Conservation (phyloP, 495 filamentous ascomycete species). For the Poronia punctata region DNA sequence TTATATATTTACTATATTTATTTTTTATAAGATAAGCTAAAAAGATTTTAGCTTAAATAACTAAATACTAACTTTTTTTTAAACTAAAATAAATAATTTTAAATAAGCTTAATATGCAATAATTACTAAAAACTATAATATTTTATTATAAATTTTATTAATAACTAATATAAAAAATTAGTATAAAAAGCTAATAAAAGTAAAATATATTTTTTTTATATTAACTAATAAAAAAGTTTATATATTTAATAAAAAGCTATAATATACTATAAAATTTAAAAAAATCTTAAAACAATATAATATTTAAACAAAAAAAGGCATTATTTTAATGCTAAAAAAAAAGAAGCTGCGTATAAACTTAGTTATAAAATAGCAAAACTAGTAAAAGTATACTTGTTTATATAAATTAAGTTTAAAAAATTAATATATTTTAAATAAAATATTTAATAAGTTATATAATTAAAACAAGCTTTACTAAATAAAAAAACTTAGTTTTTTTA, state of each 20-base stretch:
- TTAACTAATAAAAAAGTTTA: background rate
- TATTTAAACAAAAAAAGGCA: background rate
- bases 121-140: too few relatives aligned
- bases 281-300: background rate
- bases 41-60: background rate
- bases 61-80: background rate
- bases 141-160: too few relatives aligned
- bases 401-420: slow-evolving; percentile 1
- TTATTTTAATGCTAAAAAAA: background rate
- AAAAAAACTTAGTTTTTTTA: slow-evolving; percentile 2
- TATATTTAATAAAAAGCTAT: background rate
- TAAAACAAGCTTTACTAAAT: background rate
- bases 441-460: background rate
- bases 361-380: slow-evolving; percentile 3
- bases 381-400: background rate
- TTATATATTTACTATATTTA: background rate
- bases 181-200: background rate
- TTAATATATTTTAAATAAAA: background rate
- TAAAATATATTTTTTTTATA: background rate
- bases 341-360: background rate
- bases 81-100: background rate
- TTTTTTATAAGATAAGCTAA: background rate
- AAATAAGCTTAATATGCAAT: too few relatives aligned
- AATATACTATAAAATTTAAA: background rate
- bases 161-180: background rate